Percentiles rank a stretch among this genome's conserved stretches.
phyloP scores from a whole-genome alignment of 1,284 basidiomycete genomes.

The Phlebopus sp. region DNA sequence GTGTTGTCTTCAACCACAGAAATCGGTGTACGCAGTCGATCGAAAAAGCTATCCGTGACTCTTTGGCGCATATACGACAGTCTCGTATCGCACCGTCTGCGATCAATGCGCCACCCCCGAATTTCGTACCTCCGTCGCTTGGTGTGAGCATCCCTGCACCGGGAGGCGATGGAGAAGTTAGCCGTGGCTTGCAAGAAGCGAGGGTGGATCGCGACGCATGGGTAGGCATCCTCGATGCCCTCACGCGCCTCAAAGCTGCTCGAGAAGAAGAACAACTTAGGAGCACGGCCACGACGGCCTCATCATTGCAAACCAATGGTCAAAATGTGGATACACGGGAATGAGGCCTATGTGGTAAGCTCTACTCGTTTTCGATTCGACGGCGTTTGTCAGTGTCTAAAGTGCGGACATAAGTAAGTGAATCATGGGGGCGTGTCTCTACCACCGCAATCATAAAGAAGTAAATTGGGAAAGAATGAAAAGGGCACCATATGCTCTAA shows the following conservation, averaged over 20 bases:
- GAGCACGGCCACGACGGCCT: slow-evolving; percentile 2
- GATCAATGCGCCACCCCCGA: slow-evolving; percentile 69
- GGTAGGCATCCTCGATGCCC: slow-evolving; percentile 65
- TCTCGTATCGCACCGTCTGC: slow-evolving; percentile 80
- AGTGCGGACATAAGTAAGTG: slow-evolving; percentile 20
- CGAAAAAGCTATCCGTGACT: slow-evolving; percentile 70
- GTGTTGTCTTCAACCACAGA: background rate
- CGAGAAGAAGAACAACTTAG: slow-evolving; percentile 29
- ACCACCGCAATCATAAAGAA: background rate
- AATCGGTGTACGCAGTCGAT: slow-evolving; percentile 49
- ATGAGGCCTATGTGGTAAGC: slow-evolving; percentile 9
- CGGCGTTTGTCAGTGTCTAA: slow-evolving; percentile 7
- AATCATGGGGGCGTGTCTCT: slow-evolving; percentile 13
- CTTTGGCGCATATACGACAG: slow-evolving; percentile 74
- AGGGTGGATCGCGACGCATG: slow-evolving; percentile 73
- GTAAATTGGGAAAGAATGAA: background rate
- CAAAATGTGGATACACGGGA: slow-evolving; percentile 23
- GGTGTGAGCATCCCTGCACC: slow-evolving; percentile 68
- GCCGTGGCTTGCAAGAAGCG: slow-evolving; percentile 72
- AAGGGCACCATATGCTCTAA: background rate
- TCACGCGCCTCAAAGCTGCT: slow-evolving; percentile 57
- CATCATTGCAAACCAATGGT: slow-evolving; percentile 7
- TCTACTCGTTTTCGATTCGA: slow-evolving; percentile 1
- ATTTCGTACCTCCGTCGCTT: slow-evolving; percentile 70
- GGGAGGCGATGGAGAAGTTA: slow-evolving; percentile 32